phyloP scores from a whole-genome alignment of 2,329 filamentous ascomycete species.

The Xylariales sp. region DNA sequence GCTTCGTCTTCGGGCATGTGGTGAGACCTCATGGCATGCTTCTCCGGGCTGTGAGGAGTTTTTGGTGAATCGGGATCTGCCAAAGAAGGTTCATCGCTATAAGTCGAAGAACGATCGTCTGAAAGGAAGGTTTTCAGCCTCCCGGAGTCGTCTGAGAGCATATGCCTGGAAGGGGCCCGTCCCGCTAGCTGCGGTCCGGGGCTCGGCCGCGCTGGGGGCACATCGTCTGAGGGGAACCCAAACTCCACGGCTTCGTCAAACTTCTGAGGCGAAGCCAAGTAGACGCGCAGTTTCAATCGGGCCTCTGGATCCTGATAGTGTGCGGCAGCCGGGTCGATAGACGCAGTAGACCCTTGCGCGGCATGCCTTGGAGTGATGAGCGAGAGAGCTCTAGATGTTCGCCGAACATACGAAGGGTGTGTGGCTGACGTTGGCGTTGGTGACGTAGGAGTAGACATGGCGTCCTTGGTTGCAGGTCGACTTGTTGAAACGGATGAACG shows the following conservation, averaged over 20 bases:
- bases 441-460: conserved; percentile 24
- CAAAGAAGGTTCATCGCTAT: conserved; percentile 51
- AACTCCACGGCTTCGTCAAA: conserved; percentile 95
- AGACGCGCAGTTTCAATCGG: conserved; percentile 77
- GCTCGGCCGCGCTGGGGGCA: conserved; percentile 24
- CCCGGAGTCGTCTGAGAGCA: conserved; percentile 35
- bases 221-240: conserved; percentile 70
- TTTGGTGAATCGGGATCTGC: conserved; percentile 56
- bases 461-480: conserved; percentile 42
- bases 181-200: conserved; percentile 10
- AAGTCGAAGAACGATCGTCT: conserved; percentile 51
- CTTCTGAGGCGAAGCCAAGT: conserved; percentile 84
- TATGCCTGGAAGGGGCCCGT: conserved; percentile 19
- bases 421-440: conserved; percentile 21
- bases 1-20: conserved; percentile 22
- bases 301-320: conserved; percentile 91
- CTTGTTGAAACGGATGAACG: conserved; percentile 48
- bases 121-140: conserved; percentile 39
- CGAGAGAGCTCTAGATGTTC: conserved; percentile 51
- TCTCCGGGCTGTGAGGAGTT: conserved; percentile 48
- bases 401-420: conserved; percentile 35
- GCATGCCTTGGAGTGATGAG: conserved; percentile 46
- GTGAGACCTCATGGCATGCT: conserved; percentile 20
- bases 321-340: conserved; percentile 66
- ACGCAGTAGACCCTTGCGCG: conserved; percentile 40